Conservation (phyloP, 345 rosid genomes). For the Citrus mangshanensis region DNA sequence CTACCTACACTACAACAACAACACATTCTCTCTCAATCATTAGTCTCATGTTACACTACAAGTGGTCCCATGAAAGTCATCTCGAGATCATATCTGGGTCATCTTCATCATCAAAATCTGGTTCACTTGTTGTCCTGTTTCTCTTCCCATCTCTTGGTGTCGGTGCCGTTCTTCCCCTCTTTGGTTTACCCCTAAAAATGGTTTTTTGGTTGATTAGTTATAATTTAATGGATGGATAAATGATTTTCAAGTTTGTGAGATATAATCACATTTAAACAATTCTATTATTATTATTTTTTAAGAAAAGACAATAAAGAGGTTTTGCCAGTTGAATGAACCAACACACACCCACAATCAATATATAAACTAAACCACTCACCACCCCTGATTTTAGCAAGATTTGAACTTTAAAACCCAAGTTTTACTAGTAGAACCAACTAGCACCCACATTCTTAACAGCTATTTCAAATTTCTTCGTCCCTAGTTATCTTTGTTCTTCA, state of each 20-base stretch:
- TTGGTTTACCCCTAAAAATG: conserved; percentile 40
- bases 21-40: neutral
- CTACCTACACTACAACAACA: neutral
- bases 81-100: conserved; percentile 34
- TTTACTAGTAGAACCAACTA: neutral
- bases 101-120: conserved; percentile 41
- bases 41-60: neutral
- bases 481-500: neutral
- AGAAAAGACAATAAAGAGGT: neutral
- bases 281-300: too few relatives aligned
- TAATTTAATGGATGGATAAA: neutral
- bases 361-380: neutral
- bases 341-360: neutral
- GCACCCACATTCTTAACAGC: neutral
- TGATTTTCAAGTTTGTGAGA: neutral
- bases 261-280: neutral
- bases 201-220: neutral
- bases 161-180: conserved; percentile 31
- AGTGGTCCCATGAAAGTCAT: neutral
- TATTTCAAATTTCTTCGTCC: too few relatives aligned
- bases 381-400: neutral
- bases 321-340: neutral
- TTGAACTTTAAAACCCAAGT: neutral
- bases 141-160: conserved; percentile 33
- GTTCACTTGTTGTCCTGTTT: conserved; percentile 29